Conservation (phyloP, 768 basidiomycete species). For the Tephrocybe sp. region DNA sequence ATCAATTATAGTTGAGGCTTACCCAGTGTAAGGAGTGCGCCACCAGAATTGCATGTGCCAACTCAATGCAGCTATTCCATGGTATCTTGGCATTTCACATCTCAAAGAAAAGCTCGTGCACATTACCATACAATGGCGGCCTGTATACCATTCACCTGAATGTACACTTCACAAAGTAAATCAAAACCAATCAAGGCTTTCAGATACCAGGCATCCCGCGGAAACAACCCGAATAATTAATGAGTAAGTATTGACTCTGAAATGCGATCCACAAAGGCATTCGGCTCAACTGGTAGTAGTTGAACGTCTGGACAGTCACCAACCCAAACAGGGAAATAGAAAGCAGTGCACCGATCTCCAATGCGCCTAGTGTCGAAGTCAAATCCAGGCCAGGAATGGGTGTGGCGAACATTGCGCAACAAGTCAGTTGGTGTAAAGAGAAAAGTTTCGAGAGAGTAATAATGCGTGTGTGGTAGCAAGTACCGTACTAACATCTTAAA, state of each 20-base stretch:
- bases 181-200: constrained; percentile 4
- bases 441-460: no score
- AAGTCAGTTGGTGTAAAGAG: no score
- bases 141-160: neutral
- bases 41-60: neutral
- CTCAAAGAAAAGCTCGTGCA: neutral
- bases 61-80: constrained; percentile 8
- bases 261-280: no score
- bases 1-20: neutral
- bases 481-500: no score
- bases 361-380: neutral
- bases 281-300: constrained; percentile 3
- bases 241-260: neutral
- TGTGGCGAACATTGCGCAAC: no score
- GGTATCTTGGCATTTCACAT: no score
- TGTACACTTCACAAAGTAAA: neutral
- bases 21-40: constrained; percentile 4
- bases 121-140: constrained; percentile 8
- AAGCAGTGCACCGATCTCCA: constrained; percentile 6
- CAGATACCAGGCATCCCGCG: neutral
- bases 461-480: no score
- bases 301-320: constrained; percentile 7
- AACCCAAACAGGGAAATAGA: constrained; percentile 12
- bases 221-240: neutral
- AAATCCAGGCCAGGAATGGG: neutral